phyloP scores from a whole-genome alignment of 2,329 filamentous ascomycete genomes.

The Arthrobotrys megalospora region DNA sequence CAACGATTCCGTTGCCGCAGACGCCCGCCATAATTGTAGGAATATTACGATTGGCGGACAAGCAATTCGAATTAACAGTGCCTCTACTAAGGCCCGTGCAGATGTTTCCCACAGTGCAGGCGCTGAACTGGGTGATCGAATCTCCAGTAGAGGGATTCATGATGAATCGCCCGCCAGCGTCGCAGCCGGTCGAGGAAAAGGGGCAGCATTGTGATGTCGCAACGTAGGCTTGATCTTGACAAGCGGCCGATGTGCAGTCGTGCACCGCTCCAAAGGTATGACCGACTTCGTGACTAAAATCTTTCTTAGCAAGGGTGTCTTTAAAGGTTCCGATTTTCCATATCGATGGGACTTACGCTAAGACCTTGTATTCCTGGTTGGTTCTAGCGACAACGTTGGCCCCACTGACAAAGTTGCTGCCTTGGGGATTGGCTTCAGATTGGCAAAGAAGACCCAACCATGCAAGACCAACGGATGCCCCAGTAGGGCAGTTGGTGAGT shows the following conservation, averaged over 20 bases:
- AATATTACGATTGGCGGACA: slow-evolving; percentile 88
- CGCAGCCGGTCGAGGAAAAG: slow-evolving; percentile 76
- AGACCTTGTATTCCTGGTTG: slow-evolving; percentile 90
- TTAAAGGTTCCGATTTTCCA: slow-evolving; percentile 42
- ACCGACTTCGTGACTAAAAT: slow-evolving; percentile 80
- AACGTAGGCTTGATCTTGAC: slow-evolving; percentile 67
- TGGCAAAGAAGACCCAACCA: slow-evolving; percentile 93
- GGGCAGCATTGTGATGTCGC: slow-evolving; percentile 79
- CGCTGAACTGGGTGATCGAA: slow-evolving; percentile 84
- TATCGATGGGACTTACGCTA: slow-evolving; percentile 72
- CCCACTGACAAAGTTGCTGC: slow-evolving; percentile 81
- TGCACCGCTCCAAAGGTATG: slow-evolving; percentile 97
- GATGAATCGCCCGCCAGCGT: slow-evolving; percentile 84
- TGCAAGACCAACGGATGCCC: slow-evolving; percentile 87
- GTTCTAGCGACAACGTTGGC: slow-evolving; percentile 92
- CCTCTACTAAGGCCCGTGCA: slow-evolving; percentile 86
- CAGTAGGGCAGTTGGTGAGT: slow-evolving; percentile 84
- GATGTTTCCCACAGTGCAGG: slow-evolving; percentile 92
- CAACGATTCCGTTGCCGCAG: slow-evolving; percentile 98
- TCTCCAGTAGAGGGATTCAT: slow-evolving; percentile 92
- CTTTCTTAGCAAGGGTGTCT: slow-evolving; percentile 19
- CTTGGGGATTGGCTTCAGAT: slow-evolving; percentile 70
- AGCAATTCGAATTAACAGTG: slow-evolving; percentile 81
- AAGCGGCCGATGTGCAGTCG: slow-evolving; percentile 78
- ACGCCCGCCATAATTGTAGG: slow-evolving; percentile 84